Conservation (phyloP, 2,329 filamentous ascomycete species). For the Penicillium italicum region DNA sequence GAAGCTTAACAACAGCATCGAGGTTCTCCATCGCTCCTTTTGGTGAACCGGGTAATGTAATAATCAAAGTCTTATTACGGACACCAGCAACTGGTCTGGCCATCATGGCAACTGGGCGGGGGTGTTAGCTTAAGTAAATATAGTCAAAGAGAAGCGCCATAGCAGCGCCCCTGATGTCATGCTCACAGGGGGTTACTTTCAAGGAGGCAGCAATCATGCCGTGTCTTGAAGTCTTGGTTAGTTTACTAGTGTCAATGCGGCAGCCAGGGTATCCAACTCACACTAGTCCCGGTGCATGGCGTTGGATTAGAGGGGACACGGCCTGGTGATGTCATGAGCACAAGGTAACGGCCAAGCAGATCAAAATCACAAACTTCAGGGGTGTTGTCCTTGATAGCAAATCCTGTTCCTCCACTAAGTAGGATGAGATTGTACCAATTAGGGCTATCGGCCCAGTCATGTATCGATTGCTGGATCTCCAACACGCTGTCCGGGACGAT, state of each 20-base stretch:
- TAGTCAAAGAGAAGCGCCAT: conserved; percentile 7
- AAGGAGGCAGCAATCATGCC: conserved; percentile 87
- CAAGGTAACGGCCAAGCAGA: background rate
- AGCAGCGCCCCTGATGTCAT: conserved; percentile 12
- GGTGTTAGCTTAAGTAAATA: conserved; percentile 22
- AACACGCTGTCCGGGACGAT: conserved; percentile 76
- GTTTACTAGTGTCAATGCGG: conserved; percentile 5
- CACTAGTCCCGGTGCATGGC: conserved; percentile 82
- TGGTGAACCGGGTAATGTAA: conserved; percentile 89
- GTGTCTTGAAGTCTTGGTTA: conserved; percentile 53
- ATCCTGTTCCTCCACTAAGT: conserved; percentile 90
- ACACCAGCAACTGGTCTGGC: conserved; percentile 87
- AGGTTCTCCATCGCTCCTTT: conserved; percentile 95
- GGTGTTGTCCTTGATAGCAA: conserved; percentile 77
- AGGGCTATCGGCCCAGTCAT: conserved; percentile 66
- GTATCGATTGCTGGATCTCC: conserved; percentile 71
- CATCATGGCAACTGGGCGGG: conserved; percentile 83
- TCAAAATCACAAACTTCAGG: conserved; percentile 65
- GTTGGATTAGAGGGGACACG: conserved; percentile 73
- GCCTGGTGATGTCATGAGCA: conserved; percentile 53
- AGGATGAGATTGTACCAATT: conserved; percentile 69
- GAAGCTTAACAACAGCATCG: conserved; percentile 78
- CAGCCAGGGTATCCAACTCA: conserved; percentile 39
- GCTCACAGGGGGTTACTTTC: conserved; percentile 80
- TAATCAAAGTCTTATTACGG: conserved; percentile 72